phyloP scores from a whole-genome alignment of 108 stramenopile genomes.

The Pseudonitzschia delicatissima region DNA sequence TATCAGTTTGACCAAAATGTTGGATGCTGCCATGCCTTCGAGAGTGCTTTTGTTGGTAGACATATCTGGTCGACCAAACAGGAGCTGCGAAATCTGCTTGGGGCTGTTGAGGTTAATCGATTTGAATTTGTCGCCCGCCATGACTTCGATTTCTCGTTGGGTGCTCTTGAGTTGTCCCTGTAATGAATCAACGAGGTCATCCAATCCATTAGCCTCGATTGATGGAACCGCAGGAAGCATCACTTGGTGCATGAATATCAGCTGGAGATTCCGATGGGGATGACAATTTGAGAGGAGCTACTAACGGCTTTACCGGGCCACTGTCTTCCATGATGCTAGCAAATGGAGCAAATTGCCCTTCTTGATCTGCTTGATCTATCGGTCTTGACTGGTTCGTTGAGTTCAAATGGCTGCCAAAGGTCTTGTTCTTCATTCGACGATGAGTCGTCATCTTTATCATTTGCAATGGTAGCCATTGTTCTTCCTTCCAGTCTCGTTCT shows the following conservation, averaged over 20 bases:
- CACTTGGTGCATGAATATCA: neutral
- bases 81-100: slow-evolving; percentile 59
- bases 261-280: neutral
- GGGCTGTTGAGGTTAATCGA: slow-evolving; percentile 71
- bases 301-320: neutral
- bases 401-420: too few species aligned
- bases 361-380: too few species aligned
- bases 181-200: slow-evolving; percentile 2
- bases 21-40: slow-evolving; percentile 72
- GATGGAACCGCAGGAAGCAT: neutral
- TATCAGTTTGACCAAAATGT: slow-evolving; percentile 46
- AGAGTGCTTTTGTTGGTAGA: slow-evolving; percentile 69
- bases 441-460: too few species aligned
- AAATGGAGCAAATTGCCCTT: neutral
- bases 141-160: slow-evolving; percentile 33
- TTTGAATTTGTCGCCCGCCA: slow-evolving; percentile 20
- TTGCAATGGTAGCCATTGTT: too few species aligned
- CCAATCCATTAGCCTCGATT: slow-evolving; percentile 1
- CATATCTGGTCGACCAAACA: slow-evolving; percentile 57
- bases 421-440: too few species aligned
- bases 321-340: neutral
- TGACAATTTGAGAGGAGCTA: slow-evolving; percentile 1
- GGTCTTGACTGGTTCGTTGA: too few species aligned
- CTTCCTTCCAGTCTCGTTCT: too few species aligned
- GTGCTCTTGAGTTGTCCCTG: slow-evolving; percentile 25